Percentiles rank a stretch among this genome's conserved stretches.
Conservation (phyloP, 306 rosid species). For the Casuarina equisetifolia region DNA sequence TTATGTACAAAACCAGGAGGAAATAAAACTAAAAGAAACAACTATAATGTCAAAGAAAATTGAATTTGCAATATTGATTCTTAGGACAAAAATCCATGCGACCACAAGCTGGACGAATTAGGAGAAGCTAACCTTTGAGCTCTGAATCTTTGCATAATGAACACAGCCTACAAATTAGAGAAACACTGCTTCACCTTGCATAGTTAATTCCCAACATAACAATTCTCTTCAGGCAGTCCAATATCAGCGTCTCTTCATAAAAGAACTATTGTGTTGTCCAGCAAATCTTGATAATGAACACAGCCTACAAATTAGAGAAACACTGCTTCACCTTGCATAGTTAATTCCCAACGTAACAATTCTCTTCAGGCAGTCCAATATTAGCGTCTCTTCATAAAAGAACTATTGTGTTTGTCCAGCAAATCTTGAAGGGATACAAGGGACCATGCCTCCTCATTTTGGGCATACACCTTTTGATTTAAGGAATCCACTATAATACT, state of each 20-base stretch:
- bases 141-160: background rate
- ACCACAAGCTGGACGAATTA: constrained; percentile 1
- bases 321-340: constrained; percentile 4
- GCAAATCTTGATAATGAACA: background rate
- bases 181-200: constrained; percentile 6
- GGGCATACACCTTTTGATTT: constrained; percentile 73
- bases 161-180: background rate
- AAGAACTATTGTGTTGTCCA: too few species aligned
- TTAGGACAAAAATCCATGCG: background rate
- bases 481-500: constrained; percentile 67
- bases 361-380: background rate
- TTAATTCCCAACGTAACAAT: background rate
- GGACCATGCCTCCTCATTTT: constrained; percentile 67
- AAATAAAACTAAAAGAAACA: background rate
- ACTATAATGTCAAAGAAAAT: constrained; percentile 8
- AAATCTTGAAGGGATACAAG: constrained; percentile 66
- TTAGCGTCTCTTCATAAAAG: constrained; percentile 41
- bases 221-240: background rate
- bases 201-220: constrained; percentile 1
- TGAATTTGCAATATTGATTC: background rate
- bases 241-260: too few species aligned
- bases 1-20: background rate
- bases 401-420: constrained; percentile 67
- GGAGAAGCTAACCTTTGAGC: constrained; percentile 10
- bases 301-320: background rate